These are phyloP conservation scores for Quillaja saponaria DNA, from an alignment of 306 rosid genomes.

Conservation along the genomic window DNA sequence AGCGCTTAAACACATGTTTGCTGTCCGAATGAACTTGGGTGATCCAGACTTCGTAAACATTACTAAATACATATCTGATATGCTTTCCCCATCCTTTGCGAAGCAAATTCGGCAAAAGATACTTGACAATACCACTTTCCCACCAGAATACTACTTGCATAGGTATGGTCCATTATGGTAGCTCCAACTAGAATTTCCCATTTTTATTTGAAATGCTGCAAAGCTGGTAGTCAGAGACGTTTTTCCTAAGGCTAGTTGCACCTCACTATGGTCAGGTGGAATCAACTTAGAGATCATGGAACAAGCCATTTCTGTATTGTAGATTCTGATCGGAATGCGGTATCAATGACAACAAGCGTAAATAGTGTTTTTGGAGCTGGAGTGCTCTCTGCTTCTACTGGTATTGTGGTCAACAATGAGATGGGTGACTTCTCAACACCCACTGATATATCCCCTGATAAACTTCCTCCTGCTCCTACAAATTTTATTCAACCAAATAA, in stretches of 20 bases:
- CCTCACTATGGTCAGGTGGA: slow-evolving; percentile 84
- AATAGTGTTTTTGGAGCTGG: slow-evolving; percentile 71
- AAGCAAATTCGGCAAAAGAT: slow-evolving; percentile 56
- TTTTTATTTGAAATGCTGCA: slow-evolving; percentile 20
- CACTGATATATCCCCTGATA: slow-evolving; percentile 52
- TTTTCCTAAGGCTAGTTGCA: too few relatives aligned
- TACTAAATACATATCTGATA: slow-evolving; percentile 36
- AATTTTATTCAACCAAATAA: slow-evolving; percentile 78
- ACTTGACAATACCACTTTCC: slow-evolving; percentile 81
- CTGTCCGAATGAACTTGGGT: slow-evolving; percentile 86
- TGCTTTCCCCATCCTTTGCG: slow-evolving; percentile 82
- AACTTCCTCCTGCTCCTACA: slow-evolving; percentile 84
- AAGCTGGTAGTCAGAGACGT: neutral
- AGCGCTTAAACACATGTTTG: slow-evolving; percentile 79
- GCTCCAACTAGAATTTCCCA: slow-evolving; percentile 26
- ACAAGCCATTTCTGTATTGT: slow-evolving; percentile 92
- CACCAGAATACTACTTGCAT: slow-evolving; percentile 72
- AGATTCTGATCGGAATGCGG: slow-evolving; percentile 86
- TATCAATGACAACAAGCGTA: slow-evolving; percentile 73
- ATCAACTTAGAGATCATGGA: slow-evolving; percentile 90
- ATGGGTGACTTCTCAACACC: slow-evolving; percentile 90
- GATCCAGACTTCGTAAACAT: slow-evolving; percentile 73
- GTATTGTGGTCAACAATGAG: slow-evolving; percentile 79
- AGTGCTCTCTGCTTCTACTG: slow-evolving; percentile 78
- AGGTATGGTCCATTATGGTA: slow-evolving; percentile 42